Evolutionary conservation across 2,329 filamentous ascomycete genomes (phyloP).

Genomic region (Fusarium torulosum): DNA sequence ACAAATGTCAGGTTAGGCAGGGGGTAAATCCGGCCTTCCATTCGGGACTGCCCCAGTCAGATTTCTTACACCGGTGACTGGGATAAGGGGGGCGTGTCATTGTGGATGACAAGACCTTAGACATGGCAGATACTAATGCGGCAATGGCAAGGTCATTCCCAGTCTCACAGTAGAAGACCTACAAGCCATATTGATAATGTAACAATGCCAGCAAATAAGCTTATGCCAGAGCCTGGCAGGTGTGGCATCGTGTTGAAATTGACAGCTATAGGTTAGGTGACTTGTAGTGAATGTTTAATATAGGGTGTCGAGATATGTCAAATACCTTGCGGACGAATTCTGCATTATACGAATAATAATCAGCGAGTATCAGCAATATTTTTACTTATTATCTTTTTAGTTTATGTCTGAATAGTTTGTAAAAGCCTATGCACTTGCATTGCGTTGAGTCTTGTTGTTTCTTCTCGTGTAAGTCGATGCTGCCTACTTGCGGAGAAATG

Average conservation of each 20-base stretch:
- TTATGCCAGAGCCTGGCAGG: neutral
- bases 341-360: neutral
- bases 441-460: too few relatives aligned
- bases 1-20: neutral
- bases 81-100: slow-evolving; percentile 16
- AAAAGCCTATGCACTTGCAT: too few relatives aligned
- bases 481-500: too few relatives aligned
- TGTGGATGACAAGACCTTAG: slow-evolving; percentile 4
- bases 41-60: slow-evolving; percentile 9
- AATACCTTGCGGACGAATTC: too few relatives aligned
- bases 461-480: too few relatives aligned
- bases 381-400: too few relatives aligned
- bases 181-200: slow-evolving; percentile 2
- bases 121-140: neutral
- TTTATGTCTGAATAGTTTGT: too few relatives aligned
- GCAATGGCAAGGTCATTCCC: slow-evolving; percentile 4
- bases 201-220: neutral
- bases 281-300: neutral
- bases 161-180: slow-evolving; percentile 3
- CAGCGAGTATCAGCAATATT: too few relatives aligned
- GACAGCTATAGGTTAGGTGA: slow-evolving; percentile 4
- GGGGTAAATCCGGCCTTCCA: neutral
- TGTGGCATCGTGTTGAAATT: neutral
- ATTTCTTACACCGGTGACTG: slow-evolving; percentile 7
- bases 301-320: neutral